These are phyloP conservation scores for Tetradesmus obliquus DNA, from an alignment of 139 green algal species.

Conservation along the genomic window DNA sequence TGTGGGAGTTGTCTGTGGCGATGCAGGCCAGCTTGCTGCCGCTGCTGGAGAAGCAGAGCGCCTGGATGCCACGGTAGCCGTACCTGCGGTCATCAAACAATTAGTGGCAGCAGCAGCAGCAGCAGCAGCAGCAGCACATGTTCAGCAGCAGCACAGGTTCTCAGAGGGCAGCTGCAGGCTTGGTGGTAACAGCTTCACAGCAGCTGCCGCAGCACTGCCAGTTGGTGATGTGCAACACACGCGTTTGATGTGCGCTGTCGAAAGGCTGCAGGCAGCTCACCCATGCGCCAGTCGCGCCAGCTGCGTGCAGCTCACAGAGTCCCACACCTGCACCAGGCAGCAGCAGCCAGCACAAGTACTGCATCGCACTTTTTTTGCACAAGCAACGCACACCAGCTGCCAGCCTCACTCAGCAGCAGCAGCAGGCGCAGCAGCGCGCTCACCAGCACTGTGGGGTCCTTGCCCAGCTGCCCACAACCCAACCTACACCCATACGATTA, in stretches of 20 bases:
- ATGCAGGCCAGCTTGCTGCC: slow-evolving; percentile 60
- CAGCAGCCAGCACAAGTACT: neutral
- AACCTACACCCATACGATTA: too few relatives aligned
- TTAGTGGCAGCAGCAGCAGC: neutral
- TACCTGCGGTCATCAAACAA: slow-evolving; percentile 43
- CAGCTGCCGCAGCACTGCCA: too few relatives aligned
- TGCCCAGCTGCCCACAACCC: slow-evolving; percentile 68
- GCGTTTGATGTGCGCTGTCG: neutral
- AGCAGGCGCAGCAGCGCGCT: neutral
- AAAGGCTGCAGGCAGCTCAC: neutral
- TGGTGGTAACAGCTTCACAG: neutral
- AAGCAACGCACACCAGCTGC: too few relatives aligned
- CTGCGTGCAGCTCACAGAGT: neutral
- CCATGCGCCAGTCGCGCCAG: slow-evolving; percentile 30
- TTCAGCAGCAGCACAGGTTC: neutral
- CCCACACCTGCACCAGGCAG: slow-evolving; percentile 27
- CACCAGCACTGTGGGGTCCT: slow-evolving; percentile 57
- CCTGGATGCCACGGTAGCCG: slow-evolving; percentile 66
- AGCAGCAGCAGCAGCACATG: neutral
- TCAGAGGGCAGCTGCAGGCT: neutral
- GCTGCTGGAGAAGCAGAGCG: slow-evolving; percentile 59
- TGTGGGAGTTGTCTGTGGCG: slow-evolving; percentile 65
- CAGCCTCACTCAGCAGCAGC: neutral
- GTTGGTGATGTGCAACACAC: too few relatives aligned
- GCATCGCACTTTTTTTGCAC: neutral